Percentiles rank a stretch among this genome's conserved stretches.
These are phyloP conservation scores for Kodamaea ohmeri DNA, from an alignment of 1,139 yeast genomes.

Conservation along the genomic window DNA sequence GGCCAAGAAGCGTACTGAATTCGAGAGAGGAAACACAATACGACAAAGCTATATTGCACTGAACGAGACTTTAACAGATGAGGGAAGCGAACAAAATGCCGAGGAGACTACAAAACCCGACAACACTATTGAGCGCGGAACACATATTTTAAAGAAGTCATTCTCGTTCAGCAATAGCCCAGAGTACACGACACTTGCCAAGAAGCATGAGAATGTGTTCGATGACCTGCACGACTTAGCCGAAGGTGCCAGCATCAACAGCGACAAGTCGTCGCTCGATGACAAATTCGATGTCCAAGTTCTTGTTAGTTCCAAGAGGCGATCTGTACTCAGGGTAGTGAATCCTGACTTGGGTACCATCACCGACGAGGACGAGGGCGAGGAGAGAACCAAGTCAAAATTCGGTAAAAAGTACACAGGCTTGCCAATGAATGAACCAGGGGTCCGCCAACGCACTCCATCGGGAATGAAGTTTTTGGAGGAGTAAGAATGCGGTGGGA, in stretches of 20 bases:
- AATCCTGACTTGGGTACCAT: constrained; percentile 52
- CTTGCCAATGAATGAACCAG: constrained; percentile 8
- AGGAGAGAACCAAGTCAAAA: constrained; percentile 5
- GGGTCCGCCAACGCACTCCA: constrained; percentile 31
- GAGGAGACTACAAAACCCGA: neutral
- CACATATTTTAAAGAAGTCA: constrained; percentile 23
- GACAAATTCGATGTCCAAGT: constrained; percentile 67
- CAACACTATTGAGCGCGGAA: constrained; percentile 23
- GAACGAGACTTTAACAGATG: constrained; percentile 25
- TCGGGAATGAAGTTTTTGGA: constrained; percentile 20
- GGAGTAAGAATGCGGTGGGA: neutral
- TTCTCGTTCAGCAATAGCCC: constrained; percentile 18
- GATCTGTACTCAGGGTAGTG: constrained; percentile 59
- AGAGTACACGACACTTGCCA: constrained; percentile 10
- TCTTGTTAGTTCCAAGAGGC: constrained; percentile 65
- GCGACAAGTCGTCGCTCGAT: constrained; percentile 24
- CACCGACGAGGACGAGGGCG: constrained; percentile 15
- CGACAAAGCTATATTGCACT: constrained; percentile 32
- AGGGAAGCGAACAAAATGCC: neutral
- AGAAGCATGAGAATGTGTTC: constrained; percentile 7
- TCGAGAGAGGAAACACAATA: constrained; percentile 27
- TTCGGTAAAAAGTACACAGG: constrained; percentile 10
- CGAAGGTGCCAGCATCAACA: neutral
- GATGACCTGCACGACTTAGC: constrained; percentile 4
- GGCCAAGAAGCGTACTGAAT: constrained; percentile 51